Evolutionary conservation across 352 stramenopile genomes (phyloP).

Genomic region (Pythium oligandrum): DNA sequence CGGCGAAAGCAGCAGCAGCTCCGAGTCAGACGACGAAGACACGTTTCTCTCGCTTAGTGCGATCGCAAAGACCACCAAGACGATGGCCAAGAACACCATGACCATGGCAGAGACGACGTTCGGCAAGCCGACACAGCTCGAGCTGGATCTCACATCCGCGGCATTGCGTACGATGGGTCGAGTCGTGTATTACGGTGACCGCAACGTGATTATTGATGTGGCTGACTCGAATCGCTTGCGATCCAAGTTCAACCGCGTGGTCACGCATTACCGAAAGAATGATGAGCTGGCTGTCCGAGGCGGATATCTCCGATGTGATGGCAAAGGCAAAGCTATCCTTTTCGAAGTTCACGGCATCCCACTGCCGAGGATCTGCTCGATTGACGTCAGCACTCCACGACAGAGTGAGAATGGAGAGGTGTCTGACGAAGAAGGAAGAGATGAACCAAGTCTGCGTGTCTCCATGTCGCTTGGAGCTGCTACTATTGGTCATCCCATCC

Average conservation of each 20-base stretch:
- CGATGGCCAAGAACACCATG: constrained; percentile 38
- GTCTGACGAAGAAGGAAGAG: neutral
- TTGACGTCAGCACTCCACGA: constrained; percentile 35
- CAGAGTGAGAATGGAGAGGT: neutral
- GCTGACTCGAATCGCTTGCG: constrained; percentile 75
- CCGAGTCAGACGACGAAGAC: constrained; percentile 38
- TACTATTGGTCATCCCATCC: constrained; percentile 31
- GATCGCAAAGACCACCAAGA: constrained; percentile 22
- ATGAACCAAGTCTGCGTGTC: constrained; percentile 11
- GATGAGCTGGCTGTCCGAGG: constrained; percentile 51
- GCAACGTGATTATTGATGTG: constrained; percentile 75
- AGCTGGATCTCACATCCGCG: constrained; percentile 41
- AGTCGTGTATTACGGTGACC: constrained; percentile 77
- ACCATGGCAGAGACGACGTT: constrained; percentile 68
- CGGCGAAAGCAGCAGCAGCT: constrained; percentile 34
- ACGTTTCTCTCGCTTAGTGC: constrained; percentile 65
- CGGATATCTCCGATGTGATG: constrained; percentile 70
- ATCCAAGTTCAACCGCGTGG: constrained; percentile 81
- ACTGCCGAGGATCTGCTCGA: constrained; percentile 40
- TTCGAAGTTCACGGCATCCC: constrained; percentile 68
- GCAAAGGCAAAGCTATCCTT: constrained; percentile 60
- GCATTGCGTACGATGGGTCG: constrained; percentile 54
- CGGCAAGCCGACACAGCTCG: constrained; percentile 47
- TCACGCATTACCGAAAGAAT: constrained; percentile 76
- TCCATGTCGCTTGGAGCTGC: constrained; percentile 20